Evolutionary conservation across 768 basidiomycete species (phyloP).

Genomic region (Chalciporus chontae): DNA sequence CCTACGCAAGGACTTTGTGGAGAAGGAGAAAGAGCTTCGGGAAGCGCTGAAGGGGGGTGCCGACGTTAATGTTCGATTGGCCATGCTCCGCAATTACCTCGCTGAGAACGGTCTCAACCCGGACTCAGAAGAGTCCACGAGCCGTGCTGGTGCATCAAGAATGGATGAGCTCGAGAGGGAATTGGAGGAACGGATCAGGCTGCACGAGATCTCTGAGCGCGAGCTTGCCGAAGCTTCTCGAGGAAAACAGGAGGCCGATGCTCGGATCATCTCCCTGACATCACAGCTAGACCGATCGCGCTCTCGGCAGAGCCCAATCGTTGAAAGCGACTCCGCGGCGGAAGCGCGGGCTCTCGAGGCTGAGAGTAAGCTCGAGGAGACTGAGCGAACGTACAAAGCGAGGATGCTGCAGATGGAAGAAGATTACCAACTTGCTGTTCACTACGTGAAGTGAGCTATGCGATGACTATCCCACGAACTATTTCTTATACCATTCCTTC

Average conservation of each 20-base stretch:
- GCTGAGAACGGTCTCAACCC: slow-evolving; percentile 82
- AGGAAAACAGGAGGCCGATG: slow-evolving; percentile 72
- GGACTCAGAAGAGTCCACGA: slow-evolving; percentile 60
- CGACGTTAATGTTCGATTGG: slow-evolving; percentile 69
- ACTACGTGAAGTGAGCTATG: slow-evolving; percentile 86
- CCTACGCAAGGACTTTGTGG: slow-evolving; percentile 63
- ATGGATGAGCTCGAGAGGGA: slow-evolving; percentile 75
- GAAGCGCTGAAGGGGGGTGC: slow-evolving; percentile 63
- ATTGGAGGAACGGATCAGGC: slow-evolving; percentile 66
- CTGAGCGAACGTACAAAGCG: slow-evolving; percentile 72
- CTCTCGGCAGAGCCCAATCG: slow-evolving; percentile 52
- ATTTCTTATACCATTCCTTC: slow-evolving; percentile 15
- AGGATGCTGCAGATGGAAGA: slow-evolving; percentile 88
- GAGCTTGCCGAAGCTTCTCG: slow-evolving; percentile 66
- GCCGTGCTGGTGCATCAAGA: slow-evolving; percentile 35
- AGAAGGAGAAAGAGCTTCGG: slow-evolving; percentile 60
- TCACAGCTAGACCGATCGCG: slow-evolving; percentile 65
- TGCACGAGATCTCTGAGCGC: slow-evolving; percentile 72
- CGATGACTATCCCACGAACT: slow-evolving; percentile 16
- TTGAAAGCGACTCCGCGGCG: slow-evolving; percentile 32
- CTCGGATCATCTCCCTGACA: slow-evolving; percentile 60
- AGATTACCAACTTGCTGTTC: slow-evolving; percentile 94
- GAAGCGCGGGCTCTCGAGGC: slow-evolving; percentile 57
- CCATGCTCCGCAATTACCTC: slow-evolving; percentile 80
- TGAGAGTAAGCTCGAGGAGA: slow-evolving; percentile 78